phyloP scores from a whole-genome alignment of 192 early-diverging fungal genomes.

The Thoreauomyces humboldtii region DNA sequence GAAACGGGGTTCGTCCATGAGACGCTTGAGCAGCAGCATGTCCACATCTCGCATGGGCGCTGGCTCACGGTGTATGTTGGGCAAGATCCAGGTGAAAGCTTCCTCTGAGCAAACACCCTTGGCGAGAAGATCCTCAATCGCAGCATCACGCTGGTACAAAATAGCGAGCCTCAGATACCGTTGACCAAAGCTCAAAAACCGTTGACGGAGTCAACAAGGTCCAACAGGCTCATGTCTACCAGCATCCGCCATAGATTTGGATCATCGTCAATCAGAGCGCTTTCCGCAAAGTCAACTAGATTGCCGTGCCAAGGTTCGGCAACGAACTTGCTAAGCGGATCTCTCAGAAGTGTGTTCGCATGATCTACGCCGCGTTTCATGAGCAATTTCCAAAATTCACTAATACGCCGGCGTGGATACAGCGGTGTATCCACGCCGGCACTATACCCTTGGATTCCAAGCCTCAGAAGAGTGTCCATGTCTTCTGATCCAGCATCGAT shows the following conservation, averaged over 20 bases:
- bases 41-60: not conserved
- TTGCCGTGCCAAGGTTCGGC: not conserved
- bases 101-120: not conserved
- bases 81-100: not conserved
- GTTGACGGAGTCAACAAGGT: too few relatives aligned
- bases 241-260: not conserved
- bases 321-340: not conserved
- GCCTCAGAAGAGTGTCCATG: not conserved
- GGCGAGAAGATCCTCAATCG: constrained; percentile 1
- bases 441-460: not conserved
- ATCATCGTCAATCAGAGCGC: too few relatives aligned
- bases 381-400: not conserved
- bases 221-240: not conserved
- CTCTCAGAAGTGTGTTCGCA: not conserved
- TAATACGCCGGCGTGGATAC: not conserved
- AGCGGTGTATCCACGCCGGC: not conserved
- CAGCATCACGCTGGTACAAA: not conserved
- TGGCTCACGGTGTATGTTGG: not conserved
- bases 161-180: not conserved
- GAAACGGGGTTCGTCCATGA: not conserved
- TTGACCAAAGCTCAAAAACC: not conserved
- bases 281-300: too few relatives aligned
- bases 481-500: not conserved
- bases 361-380: constrained; percentile 1
- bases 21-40: not conserved